phyloP scores from a whole-genome alignment of 371 early-diverging fungal species.

The Blastocladiella emersonii region DNA sequence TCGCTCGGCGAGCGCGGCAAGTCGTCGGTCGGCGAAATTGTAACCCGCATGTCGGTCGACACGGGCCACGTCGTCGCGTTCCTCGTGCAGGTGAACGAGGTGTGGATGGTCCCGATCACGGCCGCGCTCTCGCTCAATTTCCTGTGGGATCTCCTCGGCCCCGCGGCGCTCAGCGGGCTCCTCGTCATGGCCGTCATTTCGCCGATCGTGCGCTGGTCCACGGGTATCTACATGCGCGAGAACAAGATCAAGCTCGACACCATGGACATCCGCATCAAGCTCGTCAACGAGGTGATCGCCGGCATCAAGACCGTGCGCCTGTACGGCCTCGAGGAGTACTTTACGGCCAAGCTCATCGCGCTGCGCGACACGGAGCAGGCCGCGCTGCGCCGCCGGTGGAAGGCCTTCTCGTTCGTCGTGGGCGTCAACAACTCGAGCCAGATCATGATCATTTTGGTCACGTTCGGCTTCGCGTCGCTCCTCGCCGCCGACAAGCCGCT shows the following conservation, averaged over 20 bases:
- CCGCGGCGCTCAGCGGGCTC: neutral
- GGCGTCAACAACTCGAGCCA: neutral
- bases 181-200: neutral
- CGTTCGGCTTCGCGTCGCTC: neutral
- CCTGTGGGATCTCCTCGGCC: neutral
- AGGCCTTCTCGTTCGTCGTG: neutral
- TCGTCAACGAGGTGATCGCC: neutral
- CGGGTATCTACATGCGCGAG: neutral
- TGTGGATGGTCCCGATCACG: neutral
- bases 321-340: neutral
- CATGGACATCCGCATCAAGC: neutral
- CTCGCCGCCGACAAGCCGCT: neutral
- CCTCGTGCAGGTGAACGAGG: neutral
- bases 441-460: neutral
- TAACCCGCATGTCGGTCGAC: neutral
- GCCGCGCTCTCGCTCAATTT: neutral
- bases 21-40: constrained; percentile 42
- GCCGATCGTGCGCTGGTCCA: neutral
- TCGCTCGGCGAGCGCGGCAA: constrained; percentile 68
- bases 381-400: neutral
- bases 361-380: neutral
- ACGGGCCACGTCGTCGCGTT: neutral
- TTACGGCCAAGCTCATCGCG: neutral
- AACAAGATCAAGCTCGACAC: neutral
- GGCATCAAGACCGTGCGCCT: neutral